phyloP scores from a whole-genome alignment of 2,329 filamentous ascomycete genomes.

The Diplocarpon mali region DNA sequence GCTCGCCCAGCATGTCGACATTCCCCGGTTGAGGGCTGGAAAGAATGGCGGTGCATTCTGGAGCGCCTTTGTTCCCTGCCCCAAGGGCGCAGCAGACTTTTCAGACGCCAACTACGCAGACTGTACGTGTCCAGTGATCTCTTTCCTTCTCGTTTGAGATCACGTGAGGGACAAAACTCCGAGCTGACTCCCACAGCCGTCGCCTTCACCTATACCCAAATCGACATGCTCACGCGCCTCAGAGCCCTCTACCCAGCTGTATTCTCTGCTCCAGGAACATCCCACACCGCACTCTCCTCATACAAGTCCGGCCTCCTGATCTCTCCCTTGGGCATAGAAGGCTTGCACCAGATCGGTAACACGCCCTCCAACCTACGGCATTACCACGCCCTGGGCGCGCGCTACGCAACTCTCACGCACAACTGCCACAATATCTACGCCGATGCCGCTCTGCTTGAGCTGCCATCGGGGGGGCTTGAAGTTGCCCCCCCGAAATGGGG shows the following conservation, averaged over 20 bases:
- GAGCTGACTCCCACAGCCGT: conserved; percentile 35
- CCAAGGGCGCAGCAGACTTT: conserved; percentile 59
- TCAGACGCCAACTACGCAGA: conserved; percentile 59
- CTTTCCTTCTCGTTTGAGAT: neutral
- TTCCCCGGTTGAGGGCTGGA: conserved; percentile 62
- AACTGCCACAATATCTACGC: conserved; percentile 89
- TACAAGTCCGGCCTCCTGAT: conserved; percentile 56
- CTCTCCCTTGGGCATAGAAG: conserved; percentile 72
- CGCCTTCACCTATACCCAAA: conserved; percentile 58
- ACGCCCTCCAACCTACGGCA: conserved; percentile 62
- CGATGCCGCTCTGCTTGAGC: conserved; percentile 63
- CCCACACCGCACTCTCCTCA: conserved; percentile 47
- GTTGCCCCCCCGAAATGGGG: conserved; percentile 47
- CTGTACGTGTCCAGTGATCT: conserved; percentile 39
- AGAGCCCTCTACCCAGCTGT: conserved; percentile 51
- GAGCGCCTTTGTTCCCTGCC: conserved; percentile 77
- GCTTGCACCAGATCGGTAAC: conserved; percentile 89
- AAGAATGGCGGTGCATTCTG: conserved; percentile 81
- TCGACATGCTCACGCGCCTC: conserved; percentile 61
- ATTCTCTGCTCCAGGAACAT: conserved; percentile 55
- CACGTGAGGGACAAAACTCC: neutral
- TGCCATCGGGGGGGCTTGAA: conserved; percentile 28
- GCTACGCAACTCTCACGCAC: conserved; percentile 83
- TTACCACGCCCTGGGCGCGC: conserved; percentile 68
- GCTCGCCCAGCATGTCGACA: conserved; percentile 62